Conservation (phyloP, 106 monocot genomes). For the Dendrobium nobile region DNA sequence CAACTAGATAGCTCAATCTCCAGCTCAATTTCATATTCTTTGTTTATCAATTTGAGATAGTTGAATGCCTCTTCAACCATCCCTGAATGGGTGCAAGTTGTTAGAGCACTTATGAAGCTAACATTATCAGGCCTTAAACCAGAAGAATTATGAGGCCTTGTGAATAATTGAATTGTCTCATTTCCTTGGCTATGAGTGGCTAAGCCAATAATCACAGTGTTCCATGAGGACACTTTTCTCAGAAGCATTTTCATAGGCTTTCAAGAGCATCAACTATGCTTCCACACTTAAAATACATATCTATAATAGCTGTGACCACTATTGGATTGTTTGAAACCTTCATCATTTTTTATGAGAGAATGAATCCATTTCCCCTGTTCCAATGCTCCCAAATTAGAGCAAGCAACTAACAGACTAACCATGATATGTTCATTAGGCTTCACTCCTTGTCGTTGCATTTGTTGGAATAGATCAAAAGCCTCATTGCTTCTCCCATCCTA, state of each 20-base stretch:
- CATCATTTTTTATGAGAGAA: constrained; percentile 12
- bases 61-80: constrained; percentile 28
- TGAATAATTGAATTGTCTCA: constrained; percentile 37
- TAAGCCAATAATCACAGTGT: constrained; percentile 42
- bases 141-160: neutral
- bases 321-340: constrained; percentile 32
- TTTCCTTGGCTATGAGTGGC: constrained; percentile 29
- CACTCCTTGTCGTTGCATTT: constrained; percentile 20
- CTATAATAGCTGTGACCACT: constrained; percentile 34
- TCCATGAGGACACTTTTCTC: constrained; percentile 36
- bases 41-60: constrained; percentile 27
- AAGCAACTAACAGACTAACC: constrained; percentile 42
- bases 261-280: constrained; percentile 33
- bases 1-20: constrained; percentile 46
- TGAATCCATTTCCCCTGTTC: constrained; percentile 59
- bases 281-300: constrained; percentile 73
- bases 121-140: constrained; percentile 33
- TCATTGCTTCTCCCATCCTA: constrained; percentile 22
- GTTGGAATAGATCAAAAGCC: constrained; percentile 21
- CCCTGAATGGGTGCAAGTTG: constrained; percentile 45
- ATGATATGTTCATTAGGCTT: constrained; percentile 23
- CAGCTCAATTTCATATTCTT: constrained; percentile 20
- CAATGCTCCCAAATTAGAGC: constrained; percentile 36
- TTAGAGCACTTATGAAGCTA: constrained; percentile 41
- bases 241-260: constrained; percentile 25